These are phyloP conservation scores for Batrachochytrium dendrobatidis DNA, from an alignment of 371 early-diverging fungal species.

Conservation along the genomic window DNA sequence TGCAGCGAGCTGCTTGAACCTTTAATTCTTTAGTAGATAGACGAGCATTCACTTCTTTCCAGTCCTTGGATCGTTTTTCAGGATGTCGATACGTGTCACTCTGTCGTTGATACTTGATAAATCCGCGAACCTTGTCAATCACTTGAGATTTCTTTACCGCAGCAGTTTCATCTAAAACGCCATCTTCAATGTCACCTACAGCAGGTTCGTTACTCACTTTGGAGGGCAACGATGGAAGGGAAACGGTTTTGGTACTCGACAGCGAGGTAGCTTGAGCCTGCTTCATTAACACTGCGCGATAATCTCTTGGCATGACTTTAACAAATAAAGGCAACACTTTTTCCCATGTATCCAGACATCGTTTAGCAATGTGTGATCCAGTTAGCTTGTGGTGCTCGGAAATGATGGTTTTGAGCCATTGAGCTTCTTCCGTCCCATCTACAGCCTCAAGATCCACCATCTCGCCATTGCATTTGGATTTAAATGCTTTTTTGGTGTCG, in stretches of 20 bases:
- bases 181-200: slow-evolving; percentile 89
- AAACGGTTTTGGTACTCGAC: slow-evolving; percentile 28
- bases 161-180: slow-evolving; percentile 63
- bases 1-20: slow-evolving; percentile 93
- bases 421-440: slow-evolving; percentile 66
- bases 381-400: slow-evolving; percentile 75
- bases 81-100: slow-evolving; percentile 82
- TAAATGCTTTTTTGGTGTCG: slow-evolving; percentile 53
- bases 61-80: slow-evolving; percentile 73
- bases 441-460: slow-evolving; percentile 81
- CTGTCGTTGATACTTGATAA: slow-evolving; percentile 85
- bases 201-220: slow-evolving; percentile 39
- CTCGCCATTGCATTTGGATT: slow-evolving; percentile 71
- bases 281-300: slow-evolving; percentile 67
- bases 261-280: no score
- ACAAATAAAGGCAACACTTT: slow-evolving; percentile 69
- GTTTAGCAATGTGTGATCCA: slow-evolving; percentile 72
- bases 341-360: slow-evolving; percentile 66
- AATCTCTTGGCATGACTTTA: slow-evolving; percentile 93
- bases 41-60: slow-evolving; percentile 88
- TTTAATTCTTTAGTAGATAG: slow-evolving; percentile 70
- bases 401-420: slow-evolving; percentile 66
- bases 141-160: slow-evolving; percentile 49
- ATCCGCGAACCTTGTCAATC: slow-evolving; percentile 67
- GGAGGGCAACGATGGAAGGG: slow-evolving; percentile 19